Evolutionary conservation across 495 filamentous ascomycete genomes (phyloP).

Genomic region (Aspergillus cristatus): DNA sequence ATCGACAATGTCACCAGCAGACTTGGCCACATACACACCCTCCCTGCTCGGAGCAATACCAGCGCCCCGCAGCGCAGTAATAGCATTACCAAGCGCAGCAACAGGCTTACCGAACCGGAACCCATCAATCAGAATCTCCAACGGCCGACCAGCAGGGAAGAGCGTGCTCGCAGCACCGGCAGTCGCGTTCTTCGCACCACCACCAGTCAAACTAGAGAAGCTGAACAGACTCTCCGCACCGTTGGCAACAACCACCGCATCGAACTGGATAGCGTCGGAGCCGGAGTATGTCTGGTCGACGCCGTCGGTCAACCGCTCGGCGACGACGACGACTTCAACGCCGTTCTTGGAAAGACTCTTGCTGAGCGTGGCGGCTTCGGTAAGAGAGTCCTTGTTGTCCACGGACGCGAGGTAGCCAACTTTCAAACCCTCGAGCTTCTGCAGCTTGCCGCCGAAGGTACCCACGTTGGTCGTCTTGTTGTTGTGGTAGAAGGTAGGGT

Average conservation of each 20-base stretch:
- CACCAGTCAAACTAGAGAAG: slow-evolving; percentile 13
- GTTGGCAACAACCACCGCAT: slow-evolving; percentile 54
- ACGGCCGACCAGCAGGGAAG: slow-evolving; percentile 54
- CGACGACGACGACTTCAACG: slow-evolving; percentile 53
- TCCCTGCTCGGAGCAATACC: slow-evolving; percentile 23
- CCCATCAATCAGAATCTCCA: slow-evolving; percentile 51
- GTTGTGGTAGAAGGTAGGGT: slow-evolving; percentile 58
- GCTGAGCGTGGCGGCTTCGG: slow-evolving; percentile 37
- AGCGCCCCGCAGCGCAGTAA: slow-evolving; percentile 27
- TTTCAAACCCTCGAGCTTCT: slow-evolving; percentile 53
- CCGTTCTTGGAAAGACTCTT: slow-evolving; percentile 33
- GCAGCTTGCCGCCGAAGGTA: slow-evolving; percentile 48
- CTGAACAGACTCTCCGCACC: slow-evolving; percentile 48
- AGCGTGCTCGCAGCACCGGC: no score
- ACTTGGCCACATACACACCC: slow-evolving; percentile 43
- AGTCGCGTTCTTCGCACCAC: slow-evolving; percentile 7
- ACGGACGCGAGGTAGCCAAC: slow-evolving; percentile 57
- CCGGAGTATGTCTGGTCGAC: slow-evolving; percentile 63
- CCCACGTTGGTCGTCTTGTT: slow-evolving; percentile 57
- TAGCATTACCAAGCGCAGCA: slow-evolving; percentile 43
- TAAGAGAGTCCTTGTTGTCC: slow-evolving; percentile 24
- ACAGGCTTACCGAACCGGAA: slow-evolving; percentile 66
- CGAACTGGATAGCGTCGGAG: slow-evolving; percentile 62
- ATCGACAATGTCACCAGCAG: slow-evolving; percentile 27
- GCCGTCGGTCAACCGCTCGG: slow-evolving; percentile 45